Evolutionary conservation across 129 eudicot genomes (phyloP), one percentile per base, ranked within the genome.

Genomic region (Centaurea solstitialis): DNA sequence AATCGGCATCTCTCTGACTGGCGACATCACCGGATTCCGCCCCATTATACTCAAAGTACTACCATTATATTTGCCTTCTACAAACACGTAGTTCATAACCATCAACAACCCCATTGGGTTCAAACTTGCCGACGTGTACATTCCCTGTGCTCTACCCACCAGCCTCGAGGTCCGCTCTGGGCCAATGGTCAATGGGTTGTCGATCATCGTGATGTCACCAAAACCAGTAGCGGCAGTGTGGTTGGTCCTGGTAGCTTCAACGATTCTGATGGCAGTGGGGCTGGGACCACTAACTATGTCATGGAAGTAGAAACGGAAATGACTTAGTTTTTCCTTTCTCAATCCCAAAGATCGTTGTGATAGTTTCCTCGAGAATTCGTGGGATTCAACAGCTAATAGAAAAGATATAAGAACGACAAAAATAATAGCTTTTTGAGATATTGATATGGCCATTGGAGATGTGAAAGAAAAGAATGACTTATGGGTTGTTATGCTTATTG

Each of bases 51-150:
- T 85, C 71, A 87, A 79, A 0, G 82, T 80, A 35, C 91, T 89
- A n/a, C 93, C 91, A 66, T 89, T 89, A 70, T 87, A 89, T 78
- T 82, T 79, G n/a, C 91, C 91, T 68, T 82, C 87, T 3, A 75
- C 72, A 65, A 89, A 89, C 5, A 68, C 88, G 28, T 73, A 85
- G 43, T 85, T 85, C 81, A 87, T 38, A 28, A 26, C 82, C 91
- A 89, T 89, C 80, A 85, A 69, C 67, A 89, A 73, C 3, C 91
- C 86, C 64, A 70, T 21, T 21, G 65, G 77, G 10, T 74, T 53
- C n/a, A 50, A 47, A 11, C 83, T 75, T 0, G 89, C 87, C 0
- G 88, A 82, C 0, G 86, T 83, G 35, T 89, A 89, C 7, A 87
- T 82, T 74, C 93, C 93, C 68, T 89, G 93, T 2, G 90, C 93